Evolutionary conservation across 2,329 filamentous ascomycete species (phyloP).

Genomic region (Dactylellina parvicollis): DNA sequence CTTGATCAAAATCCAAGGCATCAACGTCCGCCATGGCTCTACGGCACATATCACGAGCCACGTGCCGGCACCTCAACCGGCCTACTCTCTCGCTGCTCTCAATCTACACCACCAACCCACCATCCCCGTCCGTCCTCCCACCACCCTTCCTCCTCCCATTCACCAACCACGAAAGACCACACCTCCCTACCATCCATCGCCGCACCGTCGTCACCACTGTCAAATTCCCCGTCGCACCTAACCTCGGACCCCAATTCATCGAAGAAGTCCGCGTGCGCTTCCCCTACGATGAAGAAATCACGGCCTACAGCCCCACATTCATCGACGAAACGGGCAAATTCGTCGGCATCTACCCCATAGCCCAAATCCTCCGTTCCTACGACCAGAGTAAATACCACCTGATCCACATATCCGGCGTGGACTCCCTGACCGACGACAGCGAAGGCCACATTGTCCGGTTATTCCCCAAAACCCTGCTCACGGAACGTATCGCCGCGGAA

Average conservation of each 20-base stretch:
- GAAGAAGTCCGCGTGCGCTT: conserved; percentile 31
- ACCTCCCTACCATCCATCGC: background rate
- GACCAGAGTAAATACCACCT: conserved; percentile 40
- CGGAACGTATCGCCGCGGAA: conserved; percentile 15
- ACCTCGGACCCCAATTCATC: conserved; percentile 47
- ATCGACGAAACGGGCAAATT: conserved; percentile 39
- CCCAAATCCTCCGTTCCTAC: conserved; percentile 38
- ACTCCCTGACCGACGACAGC: conserved; percentile 25
- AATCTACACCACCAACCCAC: conserved; percentile 34
- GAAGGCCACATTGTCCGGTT: conserved; percentile 46
- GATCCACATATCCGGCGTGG: conserved; percentile 33
- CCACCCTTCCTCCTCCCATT: conserved; percentile 39
- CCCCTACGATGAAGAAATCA: conserved; percentile 52
- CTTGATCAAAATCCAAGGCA: background rate
- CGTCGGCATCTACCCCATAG: conserved; percentile 20
- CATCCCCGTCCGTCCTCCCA: background rate
- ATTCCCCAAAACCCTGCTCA: conserved; percentile 27
- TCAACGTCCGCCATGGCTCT: conserved; percentile 20
- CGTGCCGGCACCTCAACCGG: conserved; percentile 45
- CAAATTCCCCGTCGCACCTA: conserved; percentile 38
- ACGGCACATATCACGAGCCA: conserved; percentile 40
- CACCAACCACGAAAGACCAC: conserved; percentile 21
- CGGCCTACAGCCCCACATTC: conserved; percentile 15
- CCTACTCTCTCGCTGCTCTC: conserved; percentile 50
- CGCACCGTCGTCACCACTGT: background rate